Evolutionary conservation across 2,329 filamentous ascomycete genomes (phyloP).

Genomic region (Aspergillus tanneri): DNA sequence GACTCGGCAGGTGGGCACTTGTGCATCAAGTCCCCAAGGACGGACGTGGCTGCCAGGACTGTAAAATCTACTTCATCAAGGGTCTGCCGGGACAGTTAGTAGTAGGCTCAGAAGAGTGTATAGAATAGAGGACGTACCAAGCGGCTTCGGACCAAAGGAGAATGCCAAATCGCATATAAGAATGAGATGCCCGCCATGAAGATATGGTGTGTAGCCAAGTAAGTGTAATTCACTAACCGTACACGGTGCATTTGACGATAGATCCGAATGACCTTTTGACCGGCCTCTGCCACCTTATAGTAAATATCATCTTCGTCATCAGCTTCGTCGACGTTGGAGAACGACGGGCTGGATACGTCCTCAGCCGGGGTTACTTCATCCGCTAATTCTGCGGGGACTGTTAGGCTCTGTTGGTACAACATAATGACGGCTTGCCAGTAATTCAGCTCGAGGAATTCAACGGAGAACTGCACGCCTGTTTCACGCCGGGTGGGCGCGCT

Average conservation of each 20-base stretch:
- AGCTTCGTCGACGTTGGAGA: constrained; percentile 46
- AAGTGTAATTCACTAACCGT: constrained; percentile 92
- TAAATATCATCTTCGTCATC: constrained; percentile 87
- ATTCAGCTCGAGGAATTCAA: constrained; percentile 88
- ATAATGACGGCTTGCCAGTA: constrained; percentile 98
- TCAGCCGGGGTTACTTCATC: constrained; percentile 66
- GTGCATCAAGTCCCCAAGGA: constrained; percentile 85
- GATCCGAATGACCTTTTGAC: constrained; percentile 85
- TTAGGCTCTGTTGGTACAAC: constrained; percentile 87
- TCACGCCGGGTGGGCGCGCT: constrained; percentile 73
- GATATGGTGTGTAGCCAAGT: constrained; percentile 89
- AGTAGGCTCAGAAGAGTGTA: constrained; percentile 4
- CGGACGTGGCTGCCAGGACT: constrained; percentile 86
- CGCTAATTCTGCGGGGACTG: constrained; percentile 80
- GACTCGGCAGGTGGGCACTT: constrained; percentile 95
- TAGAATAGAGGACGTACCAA: constrained; percentile 59
- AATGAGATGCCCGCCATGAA: constrained; percentile 97
- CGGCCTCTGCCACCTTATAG: constrained; percentile 90
- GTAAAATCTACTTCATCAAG: constrained; percentile 85
- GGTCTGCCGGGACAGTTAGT: background rate
- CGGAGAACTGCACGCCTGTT: constrained; percentile 84
- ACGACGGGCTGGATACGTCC: constrained; percentile 58
- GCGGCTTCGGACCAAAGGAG: constrained; percentile 78
- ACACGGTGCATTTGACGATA: constrained; percentile 87
- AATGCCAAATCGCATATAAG: constrained; percentile 96